Conservation (phyloP, 176 grass and related monocot species). For the Ensete ventricosum region DNA sequence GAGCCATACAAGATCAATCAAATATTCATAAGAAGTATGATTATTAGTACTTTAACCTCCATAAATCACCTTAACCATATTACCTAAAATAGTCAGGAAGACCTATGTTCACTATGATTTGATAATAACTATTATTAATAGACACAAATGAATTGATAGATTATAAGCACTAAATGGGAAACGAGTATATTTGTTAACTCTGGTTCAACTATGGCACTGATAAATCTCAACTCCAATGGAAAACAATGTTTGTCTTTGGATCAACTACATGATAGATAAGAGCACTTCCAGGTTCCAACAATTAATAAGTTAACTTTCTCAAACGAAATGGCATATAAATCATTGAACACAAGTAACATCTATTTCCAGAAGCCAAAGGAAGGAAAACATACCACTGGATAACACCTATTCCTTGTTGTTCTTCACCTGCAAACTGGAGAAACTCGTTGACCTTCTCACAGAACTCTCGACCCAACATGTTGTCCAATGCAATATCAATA, state of each 20-base stretch:
- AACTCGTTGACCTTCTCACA: slow-evolving; percentile 93
- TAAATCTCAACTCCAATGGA: background rate
- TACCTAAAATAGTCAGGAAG: too few species aligned
- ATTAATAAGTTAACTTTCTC: background rate
- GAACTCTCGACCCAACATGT: slow-evolving; percentile 75
- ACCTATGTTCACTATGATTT: too few species aligned
- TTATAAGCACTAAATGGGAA: background rate
- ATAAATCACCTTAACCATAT: too few species aligned
- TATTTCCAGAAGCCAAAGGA: slow-evolving; percentile 9
- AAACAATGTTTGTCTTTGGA: background rate
- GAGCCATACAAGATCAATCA: background rate
- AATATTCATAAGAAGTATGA: background rate
- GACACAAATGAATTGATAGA: background rate
- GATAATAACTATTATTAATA: too few species aligned
- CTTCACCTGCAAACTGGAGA: slow-evolving; percentile 43
- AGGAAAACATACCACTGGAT: slow-evolving; percentile 66
- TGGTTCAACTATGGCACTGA: background rate
- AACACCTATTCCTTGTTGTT: slow-evolving; percentile 80
- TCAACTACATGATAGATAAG: background rate
- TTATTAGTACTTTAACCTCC: too few species aligned
- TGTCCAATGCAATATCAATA: slow-evolving; percentile 95
- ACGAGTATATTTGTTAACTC: background rate
- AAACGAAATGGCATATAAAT: background rate
- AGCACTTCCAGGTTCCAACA: background rate
- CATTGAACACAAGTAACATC: background rate